Base-by-base conservation (phyloP, 768 basidiomycete species). In the Vararia minispora region DNA sequence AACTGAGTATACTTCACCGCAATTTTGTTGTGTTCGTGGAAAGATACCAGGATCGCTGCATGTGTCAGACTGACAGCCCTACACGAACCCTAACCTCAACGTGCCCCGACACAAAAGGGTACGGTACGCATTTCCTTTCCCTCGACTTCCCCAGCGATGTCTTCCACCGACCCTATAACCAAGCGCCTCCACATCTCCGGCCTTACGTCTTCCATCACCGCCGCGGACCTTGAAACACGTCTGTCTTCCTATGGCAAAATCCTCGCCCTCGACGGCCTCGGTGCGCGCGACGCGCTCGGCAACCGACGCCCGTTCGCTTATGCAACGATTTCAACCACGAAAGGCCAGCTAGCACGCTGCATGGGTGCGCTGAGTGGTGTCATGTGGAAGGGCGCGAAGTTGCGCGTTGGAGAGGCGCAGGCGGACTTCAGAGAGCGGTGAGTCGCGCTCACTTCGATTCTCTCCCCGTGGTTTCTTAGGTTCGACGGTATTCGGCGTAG, bases 301-400 rank as follows among this genome's bases (percentile, higher is more conserved):
- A 64, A 72, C 46, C 76, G 74, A 2, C 63, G 75, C 52, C 79
- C 73, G 52, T 90, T 81, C 51, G 87, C 68, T 1, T 85, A 75
- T 58, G 69, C 80, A 14, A 85, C 82, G 2, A 57, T 90, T 11
- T 75, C 81, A 53, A 74, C 74, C 3, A 76, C 74, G 1, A 57
- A 66, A 29, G 60, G 61, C 18, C 69, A 78, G 40, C 53, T 89
- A 4, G 60, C 74, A 7, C 73, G 67, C 65, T 89, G 84, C 56
- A 63, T 84, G 55, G 87, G 75, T 52, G 55, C 74, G 2, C 66
- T 90, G 20, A 87, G 79, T 43, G 87, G 88, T 24, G 74, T 81
- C 5, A 83, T 74, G 1, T 91, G 85, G 83, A 89, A 87, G 60
- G 88, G 88, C n/a, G 62, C 85, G 16, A 88, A 82, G 47, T 60